Evolutionary conservation across 2,329 filamentous ascomycete genomes (phyloP).

Genomic region (Tolypocladium sp.): DNA sequence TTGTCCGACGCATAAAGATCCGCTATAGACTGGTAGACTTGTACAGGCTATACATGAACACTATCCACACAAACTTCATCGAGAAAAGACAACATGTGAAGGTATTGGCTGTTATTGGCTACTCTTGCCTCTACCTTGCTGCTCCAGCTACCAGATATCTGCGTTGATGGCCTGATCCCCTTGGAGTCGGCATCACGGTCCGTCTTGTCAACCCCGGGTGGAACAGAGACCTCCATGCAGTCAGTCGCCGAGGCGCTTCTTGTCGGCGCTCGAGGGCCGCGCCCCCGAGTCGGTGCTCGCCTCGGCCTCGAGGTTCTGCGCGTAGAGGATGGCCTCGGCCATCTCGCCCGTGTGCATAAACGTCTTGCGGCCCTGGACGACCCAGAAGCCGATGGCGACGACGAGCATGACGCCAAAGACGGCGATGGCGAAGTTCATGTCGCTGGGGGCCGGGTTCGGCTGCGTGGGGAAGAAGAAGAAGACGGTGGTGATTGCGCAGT

Average conservation of each 20-base stretch:
- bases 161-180: not conserved
- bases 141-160: not conserved
- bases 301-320: not conserved
- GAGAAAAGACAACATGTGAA: not conserved
- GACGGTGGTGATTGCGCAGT: conserved; percentile 41
- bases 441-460: conserved; percentile 33
- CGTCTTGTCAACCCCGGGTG: not conserved
- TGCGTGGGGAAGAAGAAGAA: conserved; percentile 44
- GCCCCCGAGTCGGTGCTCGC: not conserved
- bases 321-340: conserved; percentile 9
- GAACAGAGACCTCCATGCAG: not conserved
- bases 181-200: not conserved
- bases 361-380: conserved; percentile 31
- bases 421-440: conserved; percentile 50
- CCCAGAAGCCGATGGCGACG: conserved; percentile 39
- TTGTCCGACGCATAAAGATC: not conserved
- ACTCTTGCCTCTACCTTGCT: not conserved
- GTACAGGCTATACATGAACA: not conserved
- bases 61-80: not conserved
- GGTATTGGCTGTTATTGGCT: not conserved
- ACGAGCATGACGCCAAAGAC: conserved; percentile 47
- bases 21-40: not conserved
- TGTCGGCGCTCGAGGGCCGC: not conserved
- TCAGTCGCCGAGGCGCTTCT: not conserved
- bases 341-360: conserved; percentile 12